Conservation (phyloP, 2,329 filamentous ascomycete genomes). For the Pseudopithomyces maydicus region DNA sequence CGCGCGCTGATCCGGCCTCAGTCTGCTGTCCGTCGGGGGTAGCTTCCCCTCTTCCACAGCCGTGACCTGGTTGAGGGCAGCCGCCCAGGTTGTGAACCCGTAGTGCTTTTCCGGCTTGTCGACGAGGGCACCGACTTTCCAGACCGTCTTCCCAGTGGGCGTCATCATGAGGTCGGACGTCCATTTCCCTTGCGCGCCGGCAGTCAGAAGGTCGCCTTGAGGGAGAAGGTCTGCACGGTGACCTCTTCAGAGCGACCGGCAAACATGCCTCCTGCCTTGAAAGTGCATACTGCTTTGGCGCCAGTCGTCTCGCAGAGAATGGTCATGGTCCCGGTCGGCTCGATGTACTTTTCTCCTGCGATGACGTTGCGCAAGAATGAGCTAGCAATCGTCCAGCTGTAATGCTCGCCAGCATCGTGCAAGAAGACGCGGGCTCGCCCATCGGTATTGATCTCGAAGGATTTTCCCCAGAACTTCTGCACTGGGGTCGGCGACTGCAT, state of each 20-base stretch:
- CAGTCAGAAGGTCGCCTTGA: constrained; percentile 67
- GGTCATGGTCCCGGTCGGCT: constrained; percentile 89
- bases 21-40: constrained; percentile 79
- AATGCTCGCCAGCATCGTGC: constrained; percentile 77
- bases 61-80: constrained; percentile 85
- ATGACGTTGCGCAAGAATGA: constrained; percentile 95
- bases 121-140: constrained; percentile 78
- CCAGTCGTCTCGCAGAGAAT: constrained; percentile 84
- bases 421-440: constrained; percentile 81
- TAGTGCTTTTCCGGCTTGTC: constrained; percentile 80
- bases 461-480: constrained; percentile 99
- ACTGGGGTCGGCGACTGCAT: constrained; percentile 85
- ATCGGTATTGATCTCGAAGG: constrained; percentile 90
- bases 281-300: constrained; percentile 82
- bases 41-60: constrained; percentile 74
- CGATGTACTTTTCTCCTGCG: constrained; percentile 96
- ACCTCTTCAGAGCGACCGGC: constrained; percentile 93
- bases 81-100: constrained; percentile 86
- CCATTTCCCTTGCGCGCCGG: constrained; percentile 82
- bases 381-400: constrained; percentile 86
- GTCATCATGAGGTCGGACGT: constrained; percentile 73
- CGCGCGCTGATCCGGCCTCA: constrained; percentile 86
- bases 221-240: constrained; percentile 72
- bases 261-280: constrained; percentile 97
- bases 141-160: constrained; percentile 70